Evolutionary conservation across 768 basidiomycete species (phyloP).

Genomic region (Kwoniella sp.): DNA sequence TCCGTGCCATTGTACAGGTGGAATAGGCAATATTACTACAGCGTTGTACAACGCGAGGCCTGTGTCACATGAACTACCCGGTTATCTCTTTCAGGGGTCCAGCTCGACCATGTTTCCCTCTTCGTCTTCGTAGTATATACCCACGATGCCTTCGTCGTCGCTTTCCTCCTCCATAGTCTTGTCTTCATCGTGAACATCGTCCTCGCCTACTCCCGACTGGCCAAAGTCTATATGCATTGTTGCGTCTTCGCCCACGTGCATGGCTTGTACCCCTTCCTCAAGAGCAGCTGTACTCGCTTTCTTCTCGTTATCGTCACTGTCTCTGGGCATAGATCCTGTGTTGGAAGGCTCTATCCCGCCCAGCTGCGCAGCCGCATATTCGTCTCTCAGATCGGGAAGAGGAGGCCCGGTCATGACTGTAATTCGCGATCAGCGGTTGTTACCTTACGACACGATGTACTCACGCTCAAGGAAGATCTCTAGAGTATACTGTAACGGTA

Average conservation of each 20-base stretch:
- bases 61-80: too few species aligned
- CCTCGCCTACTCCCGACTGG: too few species aligned
- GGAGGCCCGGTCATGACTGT: constrained; percentile 25
- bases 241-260: too few species aligned
- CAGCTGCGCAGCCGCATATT: constrained; percentile 10
- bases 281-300: neutral
- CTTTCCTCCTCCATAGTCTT: constrained; percentile 8
- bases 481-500: constrained; percentile 24
- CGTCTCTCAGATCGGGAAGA: constrained; percentile 28
- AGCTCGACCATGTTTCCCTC: constrained; percentile 27
- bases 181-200: neutral
- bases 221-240: too few species aligned
- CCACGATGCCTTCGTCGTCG: constrained; percentile 34
- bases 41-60: too few species aligned
- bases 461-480: constrained; percentile 37
- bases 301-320: neutral
- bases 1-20: too few species aligned
- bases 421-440: constrained; percentile 4
- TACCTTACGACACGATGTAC: neutral
- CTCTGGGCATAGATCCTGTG: too few species aligned
- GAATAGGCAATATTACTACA: too few species aligned
- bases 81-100: too few species aligned
- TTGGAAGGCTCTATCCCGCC: neutral
- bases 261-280: neutral
- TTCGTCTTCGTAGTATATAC: constrained; percentile 28